Evolutionary conservation across 148 eudicot species (phyloP), one percentile per base, ranked within the genome.

Genomic region (Rhododendron williamsianum): DNA sequence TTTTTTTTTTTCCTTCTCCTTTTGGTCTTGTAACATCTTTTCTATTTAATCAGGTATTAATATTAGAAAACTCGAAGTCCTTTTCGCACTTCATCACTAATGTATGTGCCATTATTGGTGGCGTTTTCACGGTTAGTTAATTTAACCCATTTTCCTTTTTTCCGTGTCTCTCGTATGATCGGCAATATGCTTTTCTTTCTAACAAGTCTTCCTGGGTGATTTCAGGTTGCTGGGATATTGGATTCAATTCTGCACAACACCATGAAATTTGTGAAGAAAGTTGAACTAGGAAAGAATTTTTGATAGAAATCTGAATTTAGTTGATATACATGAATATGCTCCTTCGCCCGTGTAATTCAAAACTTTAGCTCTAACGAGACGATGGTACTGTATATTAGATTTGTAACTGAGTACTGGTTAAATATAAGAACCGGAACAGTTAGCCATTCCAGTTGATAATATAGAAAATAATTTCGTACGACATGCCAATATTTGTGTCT

Each of bases 181-280:
- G 30, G 3, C n/a, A 9, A 16, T 18, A 35, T 45, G 41, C 15
- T 27, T 4, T 16, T 76, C 27, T 74, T 60, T 71, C 80, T 54
- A 35, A 38, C 30, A 25, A 25, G 52, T 52, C 45, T 83, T 65
- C 65, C 18, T 60, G 80, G 49, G 84, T 72, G 78, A 74, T 90
- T 90, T 82, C 92, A 97, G 99, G 99, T 97, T 67, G 99, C 99
- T 30, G 99, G 99, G 83, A 95, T 97, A 88, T 30, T 97, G 94
- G 99, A 97, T 48, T 93, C 98, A 1, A 84, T 97, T 86, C 86
- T 97, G 90, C 97, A 97, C 89, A 92, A 95, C 51, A 94, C 98
- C 23, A 54, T 97, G 72, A 93, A 91, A 87, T 11, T 94, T 67
- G 76, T 97, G 87, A 97, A 92, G 90, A 97, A 97, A 85, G 95